phyloP scores from a whole-genome alignment of 1,284 basidiomycete genomes.

The Anthracocystis setariae region DNA sequence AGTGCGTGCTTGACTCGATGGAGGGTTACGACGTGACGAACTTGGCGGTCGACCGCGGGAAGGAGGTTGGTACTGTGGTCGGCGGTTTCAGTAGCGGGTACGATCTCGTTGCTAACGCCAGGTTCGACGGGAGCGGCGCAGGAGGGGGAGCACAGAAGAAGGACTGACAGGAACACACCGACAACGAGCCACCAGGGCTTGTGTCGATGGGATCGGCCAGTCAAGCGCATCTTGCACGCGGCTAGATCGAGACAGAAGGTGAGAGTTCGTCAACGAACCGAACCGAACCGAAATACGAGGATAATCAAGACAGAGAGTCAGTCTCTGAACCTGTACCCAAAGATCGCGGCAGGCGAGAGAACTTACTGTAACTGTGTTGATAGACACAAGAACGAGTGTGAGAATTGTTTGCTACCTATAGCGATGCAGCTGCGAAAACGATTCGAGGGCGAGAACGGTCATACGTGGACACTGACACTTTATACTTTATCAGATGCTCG shows the following conservation, averaged over 20 bases:
- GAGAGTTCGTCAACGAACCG: too few relatives aligned
- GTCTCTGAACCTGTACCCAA: too few relatives aligned
- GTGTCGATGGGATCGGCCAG: slow-evolving; percentile 6
- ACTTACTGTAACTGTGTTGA: not conserved
- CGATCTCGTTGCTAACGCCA: not conserved
- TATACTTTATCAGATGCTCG: too few relatives aligned
- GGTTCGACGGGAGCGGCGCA: slow-evolving; percentile 8
- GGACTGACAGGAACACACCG: slow-evolving; percentile 8
- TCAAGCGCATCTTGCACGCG: slow-evolving; percentile 18
- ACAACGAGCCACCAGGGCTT: slow-evolving; percentile 32
- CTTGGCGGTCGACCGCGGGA: too few relatives aligned
- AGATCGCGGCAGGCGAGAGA: not conserved
- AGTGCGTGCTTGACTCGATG: too few relatives aligned
- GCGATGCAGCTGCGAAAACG: too few relatives aligned
- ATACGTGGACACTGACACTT: too few relatives aligned
- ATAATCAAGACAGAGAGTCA: too few relatives aligned
- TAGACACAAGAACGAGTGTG: not conserved
- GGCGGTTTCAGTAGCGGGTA: too few relatives aligned
- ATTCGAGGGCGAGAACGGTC: not conserved
- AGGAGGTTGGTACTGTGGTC: too few relatives aligned
- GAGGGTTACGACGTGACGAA: too few relatives aligned
- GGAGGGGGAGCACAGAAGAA: slow-evolving; percentile 10
- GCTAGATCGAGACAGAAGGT: not conserved
- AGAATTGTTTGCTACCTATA: not conserved
- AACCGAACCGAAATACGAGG: too few relatives aligned